phyloP scores from a whole-genome alignment of 306 rosid species.

The Acacia confusa region DNA sequence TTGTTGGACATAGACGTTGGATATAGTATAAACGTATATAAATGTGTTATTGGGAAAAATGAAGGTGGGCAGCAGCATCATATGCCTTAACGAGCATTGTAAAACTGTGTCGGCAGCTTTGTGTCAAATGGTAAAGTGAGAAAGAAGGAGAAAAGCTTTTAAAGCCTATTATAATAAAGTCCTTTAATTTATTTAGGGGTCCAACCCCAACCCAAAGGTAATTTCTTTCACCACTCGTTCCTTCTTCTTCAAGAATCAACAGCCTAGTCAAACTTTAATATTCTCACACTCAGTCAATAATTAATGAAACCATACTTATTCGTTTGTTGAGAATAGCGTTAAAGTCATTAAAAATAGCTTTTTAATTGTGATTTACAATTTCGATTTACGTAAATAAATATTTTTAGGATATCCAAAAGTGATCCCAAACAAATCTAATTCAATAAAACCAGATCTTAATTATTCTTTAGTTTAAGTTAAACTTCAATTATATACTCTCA shows the following conservation, averaged over 20 bases:
- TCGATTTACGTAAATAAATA: no score
- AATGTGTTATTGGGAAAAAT: neutral
- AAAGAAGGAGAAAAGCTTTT: neutral
- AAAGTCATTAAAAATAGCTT: no score
- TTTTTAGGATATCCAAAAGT: no score
- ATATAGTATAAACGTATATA: no score
- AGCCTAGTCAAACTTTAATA: neutral
- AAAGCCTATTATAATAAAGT: neutral
- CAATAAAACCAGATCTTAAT: neutral
- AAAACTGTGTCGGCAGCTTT: constrained; percentile 10
- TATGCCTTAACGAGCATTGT: neutral
- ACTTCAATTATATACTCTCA: neutral
- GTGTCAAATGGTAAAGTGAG: neutral
- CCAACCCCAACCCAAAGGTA: neutral
- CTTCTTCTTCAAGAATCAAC: neutral
- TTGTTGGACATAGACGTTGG: neutral
- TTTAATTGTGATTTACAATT: no score
- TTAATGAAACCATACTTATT: neutral
- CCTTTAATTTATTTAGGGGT: neutral
- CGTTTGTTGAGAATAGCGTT: no score
- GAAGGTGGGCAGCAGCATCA: neutral
- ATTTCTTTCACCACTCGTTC: neutral
- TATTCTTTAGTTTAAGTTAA: neutral
- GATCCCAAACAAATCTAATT: no score
- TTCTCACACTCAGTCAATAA: neutral